These are phyloP conservation scores for Trypanosoma mega DNA, from an alignment of 208 protist species.

Conservation along the genomic window DNA sequence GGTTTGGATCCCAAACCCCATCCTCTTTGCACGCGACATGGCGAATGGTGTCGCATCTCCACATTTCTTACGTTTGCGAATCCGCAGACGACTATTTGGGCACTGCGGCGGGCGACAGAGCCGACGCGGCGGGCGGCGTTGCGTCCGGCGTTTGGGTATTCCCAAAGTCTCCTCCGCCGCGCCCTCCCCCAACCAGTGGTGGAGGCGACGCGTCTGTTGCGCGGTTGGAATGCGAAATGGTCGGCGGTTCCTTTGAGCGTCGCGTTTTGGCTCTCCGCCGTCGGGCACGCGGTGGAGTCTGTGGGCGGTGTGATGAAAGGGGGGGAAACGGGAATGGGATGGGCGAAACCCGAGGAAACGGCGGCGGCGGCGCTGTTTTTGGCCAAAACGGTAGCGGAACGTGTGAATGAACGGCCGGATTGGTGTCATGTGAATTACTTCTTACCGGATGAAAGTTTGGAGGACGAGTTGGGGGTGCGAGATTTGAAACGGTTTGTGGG, in stretches of 20 bases:
- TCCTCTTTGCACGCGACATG: too few species aligned
- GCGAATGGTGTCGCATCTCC: too few species aligned
- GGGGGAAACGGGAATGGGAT: too few species aligned
- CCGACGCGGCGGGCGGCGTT: slow-evolving; percentile 34
- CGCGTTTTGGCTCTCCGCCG: slow-evolving; percentile 66
- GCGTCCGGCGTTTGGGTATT: slow-evolving; percentile 66
- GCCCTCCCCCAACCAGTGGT: slow-evolving; percentile 46
- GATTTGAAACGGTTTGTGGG: slow-evolving; percentile 7
- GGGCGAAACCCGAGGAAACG: background rate
- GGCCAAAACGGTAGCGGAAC: background rate
- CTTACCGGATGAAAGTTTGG: slow-evolving; percentile 29
- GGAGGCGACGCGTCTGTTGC: slow-evolving; percentile 34
- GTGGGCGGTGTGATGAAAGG: slow-evolving; percentile 7
- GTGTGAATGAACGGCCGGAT: slow-evolving; percentile 6
- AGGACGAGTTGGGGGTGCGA: slow-evolving; percentile 19
- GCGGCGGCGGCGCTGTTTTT: slow-evolving; percentile 1
- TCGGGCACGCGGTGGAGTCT: slow-evolving; percentile 35
- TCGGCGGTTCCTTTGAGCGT: slow-evolving; percentile 14
- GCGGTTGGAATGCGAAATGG: slow-evolving; percentile 31
- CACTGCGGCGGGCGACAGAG: slow-evolving; percentile 32
- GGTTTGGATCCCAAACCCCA: background rate
- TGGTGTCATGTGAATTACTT: slow-evolving; percentile 33
- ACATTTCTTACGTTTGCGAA: slow-evolving; percentile 52
- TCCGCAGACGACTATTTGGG: slow-evolving; percentile 26
- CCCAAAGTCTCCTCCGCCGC: slow-evolving; percentile 35